Percentiles rank a stretch among this genome's conserved stretches.
These are phyloP conservation scores for Lolium perenne DNA, from an alignment of 176 grass and related monocot species.

Conservation along the genomic window DNA sequence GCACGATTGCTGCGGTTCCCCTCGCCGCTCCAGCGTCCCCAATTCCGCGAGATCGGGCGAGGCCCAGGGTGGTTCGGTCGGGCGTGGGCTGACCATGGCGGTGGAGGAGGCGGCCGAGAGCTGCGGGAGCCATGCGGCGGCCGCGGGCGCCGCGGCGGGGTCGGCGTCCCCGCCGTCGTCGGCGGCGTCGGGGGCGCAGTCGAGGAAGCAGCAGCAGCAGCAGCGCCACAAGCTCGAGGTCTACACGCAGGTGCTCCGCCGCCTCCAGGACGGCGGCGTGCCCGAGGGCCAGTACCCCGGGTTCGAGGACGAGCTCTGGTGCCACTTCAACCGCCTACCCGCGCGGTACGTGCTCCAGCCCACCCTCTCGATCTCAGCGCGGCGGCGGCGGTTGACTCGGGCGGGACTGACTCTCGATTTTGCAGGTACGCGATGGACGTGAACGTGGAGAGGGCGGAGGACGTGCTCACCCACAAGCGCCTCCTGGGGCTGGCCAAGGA, in stretches of 20 bases:
- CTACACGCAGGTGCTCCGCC: constrained; percentile 63
- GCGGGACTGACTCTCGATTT: constrained; percentile 13
- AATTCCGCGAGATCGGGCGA: constrained; percentile 32
- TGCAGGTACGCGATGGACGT: constrained; percentile 70
- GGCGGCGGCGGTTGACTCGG: neutral
- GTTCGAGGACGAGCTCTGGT: constrained; percentile 76
- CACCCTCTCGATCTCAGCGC: no score
- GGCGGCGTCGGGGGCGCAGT: constrained; percentile 33
- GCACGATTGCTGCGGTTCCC: constrained; percentile 29
- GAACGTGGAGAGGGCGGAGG: constrained; percentile 76
- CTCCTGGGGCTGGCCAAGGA: constrained; percentile 65
- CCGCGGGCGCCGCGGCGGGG: neutral
- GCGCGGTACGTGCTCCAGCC: constrained; percentile 39
- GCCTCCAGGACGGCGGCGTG: constrained; percentile 48
- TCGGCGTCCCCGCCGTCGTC: constrained; percentile 12
- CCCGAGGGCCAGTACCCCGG: constrained; percentile 46
- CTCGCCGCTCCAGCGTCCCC: neutral
- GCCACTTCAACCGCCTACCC: constrained; percentile 81
- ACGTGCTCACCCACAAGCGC: constrained; percentile 69
- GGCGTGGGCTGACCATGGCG: constrained; percentile 46
- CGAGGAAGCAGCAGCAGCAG: constrained; percentile 63
- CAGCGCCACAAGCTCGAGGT: constrained; percentile 73
- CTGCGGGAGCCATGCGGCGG: constrained; percentile 63
- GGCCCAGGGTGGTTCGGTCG: neutral
- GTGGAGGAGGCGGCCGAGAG: constrained; percentile 72